Conservation (phyloP, 306 rosid species). For the Dryas octopetala region DNA sequence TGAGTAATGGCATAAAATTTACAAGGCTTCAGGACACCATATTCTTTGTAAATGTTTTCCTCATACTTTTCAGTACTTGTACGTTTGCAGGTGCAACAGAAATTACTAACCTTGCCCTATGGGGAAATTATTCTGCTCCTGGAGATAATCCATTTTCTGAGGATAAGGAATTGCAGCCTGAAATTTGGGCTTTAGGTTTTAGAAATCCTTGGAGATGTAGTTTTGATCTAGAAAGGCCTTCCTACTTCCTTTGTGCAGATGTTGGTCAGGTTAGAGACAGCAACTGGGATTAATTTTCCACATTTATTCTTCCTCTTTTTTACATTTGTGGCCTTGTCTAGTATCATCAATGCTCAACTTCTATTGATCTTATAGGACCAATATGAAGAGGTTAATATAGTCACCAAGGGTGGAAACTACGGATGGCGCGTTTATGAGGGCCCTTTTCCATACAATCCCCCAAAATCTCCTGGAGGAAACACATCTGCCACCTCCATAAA, state of each 20-base stretch:
- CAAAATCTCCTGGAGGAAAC: constrained; percentile 28
- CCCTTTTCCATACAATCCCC: constrained; percentile 18
- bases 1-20: constrained; percentile 5
- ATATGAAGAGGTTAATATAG: constrained; percentile 39
- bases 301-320: neutral
- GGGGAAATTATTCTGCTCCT: constrained; percentile 40
- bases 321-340: neutral
- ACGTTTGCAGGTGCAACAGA: constrained; percentile 17
- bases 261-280: constrained; percentile 36
- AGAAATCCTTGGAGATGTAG: constrained; percentile 40
- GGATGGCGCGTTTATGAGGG: constrained; percentile 45
- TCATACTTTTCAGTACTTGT: neutral
- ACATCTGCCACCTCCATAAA: constrained; percentile 22
- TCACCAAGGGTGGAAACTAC: constrained; percentile 41
- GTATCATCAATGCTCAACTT: neutral
- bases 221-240: constrained; percentile 41
- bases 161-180: constrained; percentile 32
- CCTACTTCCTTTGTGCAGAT: constrained; percentile 43
- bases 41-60: neutral
- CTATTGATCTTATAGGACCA: constrained; percentile 11
- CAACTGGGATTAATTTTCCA: neutral
- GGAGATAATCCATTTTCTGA: constrained; percentile 37
- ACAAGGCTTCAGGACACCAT: neutral
- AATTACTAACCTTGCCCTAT: constrained; percentile 21
- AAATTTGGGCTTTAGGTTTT: constrained; percentile 39